Conservation (phyloP, 495 filamentous ascomycete genomes). For the Penicillium ucsense region DNA sequence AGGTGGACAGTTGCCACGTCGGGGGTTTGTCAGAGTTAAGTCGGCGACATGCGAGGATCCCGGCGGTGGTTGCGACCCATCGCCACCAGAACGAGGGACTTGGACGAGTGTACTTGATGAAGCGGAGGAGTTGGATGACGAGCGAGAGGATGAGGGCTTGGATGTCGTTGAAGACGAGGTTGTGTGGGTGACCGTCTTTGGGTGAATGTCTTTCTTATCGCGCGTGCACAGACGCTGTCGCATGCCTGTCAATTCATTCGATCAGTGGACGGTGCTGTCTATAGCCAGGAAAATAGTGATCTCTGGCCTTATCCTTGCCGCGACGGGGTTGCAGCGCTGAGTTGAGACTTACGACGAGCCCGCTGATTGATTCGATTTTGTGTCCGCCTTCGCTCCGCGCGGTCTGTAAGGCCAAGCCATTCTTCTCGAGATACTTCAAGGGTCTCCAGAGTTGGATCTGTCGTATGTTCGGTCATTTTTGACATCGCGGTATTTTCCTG, state of each 20-base stretch:
- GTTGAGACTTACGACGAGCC: conserved; percentile 20
- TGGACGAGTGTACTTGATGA: conserved; percentile 1
- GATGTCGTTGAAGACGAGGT: background rate
- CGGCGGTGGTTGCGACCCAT: too few relatives aligned
- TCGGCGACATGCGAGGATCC: too few relatives aligned
- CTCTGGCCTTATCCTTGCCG: too few relatives aligned
- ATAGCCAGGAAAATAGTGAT: too few relatives aligned
- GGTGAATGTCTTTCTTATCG: conserved; percentile 7
- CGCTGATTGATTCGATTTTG: conserved; percentile 40
- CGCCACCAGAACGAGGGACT: too few relatives aligned
- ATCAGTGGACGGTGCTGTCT: too few relatives aligned
- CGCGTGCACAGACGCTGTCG: conserved; percentile 6
- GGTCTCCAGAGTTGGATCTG: background rate
- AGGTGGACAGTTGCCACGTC: background rate
- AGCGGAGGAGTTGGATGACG: background rate
- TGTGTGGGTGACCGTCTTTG: conserved; percentile 7
- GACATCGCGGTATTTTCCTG: too few relatives aligned
- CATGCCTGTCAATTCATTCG: background rate
- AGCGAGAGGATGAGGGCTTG: too few relatives aligned
- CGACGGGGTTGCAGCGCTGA: too few relatives aligned
- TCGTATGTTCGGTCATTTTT: too few relatives aligned
- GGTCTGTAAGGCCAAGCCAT: conserved; percentile 29
- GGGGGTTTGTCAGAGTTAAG: too few relatives aligned
- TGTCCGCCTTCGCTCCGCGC: conserved; percentile 26
- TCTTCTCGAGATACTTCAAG: conserved; percentile 14